Base-by-base conservation (phyloP, 1,284 basidiomycete genomes). In the Rhodotorula sp. region DNA sequence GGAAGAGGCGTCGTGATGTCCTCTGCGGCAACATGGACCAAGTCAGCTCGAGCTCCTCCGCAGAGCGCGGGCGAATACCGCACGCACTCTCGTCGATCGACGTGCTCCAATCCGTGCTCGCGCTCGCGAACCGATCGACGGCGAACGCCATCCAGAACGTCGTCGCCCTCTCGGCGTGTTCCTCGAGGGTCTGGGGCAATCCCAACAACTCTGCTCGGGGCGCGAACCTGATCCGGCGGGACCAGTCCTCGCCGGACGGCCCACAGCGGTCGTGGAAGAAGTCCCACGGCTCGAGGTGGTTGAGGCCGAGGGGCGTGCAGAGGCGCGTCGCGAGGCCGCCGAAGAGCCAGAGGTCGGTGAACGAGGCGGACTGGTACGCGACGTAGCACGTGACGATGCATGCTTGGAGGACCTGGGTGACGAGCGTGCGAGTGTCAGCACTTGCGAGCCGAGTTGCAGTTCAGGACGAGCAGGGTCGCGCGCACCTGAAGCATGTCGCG, bases 121-220 rank as follows among this genome's bases (percentile, higher is more conserved):
- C 70, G 30, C 70, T 72, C 22, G 68, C 67, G 36, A 67, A 71
- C n/a, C 74, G 66, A 49, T 75, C 74, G n/a, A 75, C 66, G 20
- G 71, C 65, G 49, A 75, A 75, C 39, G 71, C 71, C 51, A 64
- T 44, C 71, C 71, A 75, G 36, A 73, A 75, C 22, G 74, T 75
- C 47, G 47, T 57, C 13, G 51, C 36, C n/a, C 74, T 22, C 49
- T 71, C 69, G 52, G 59, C 69, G 27, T 75, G 67, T 49, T 75
- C 74, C 22, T 59, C 64, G n/a, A 69, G 44, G 24, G 53, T 52
- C 51, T 36, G 32, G 48, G 62, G 59, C 32, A 64, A 44, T 0
- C 59, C 64, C 22, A 74, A n/a, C n/a, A 72, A 20, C 32, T 71
- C 66, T 10, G 39, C 15, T n/a, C 70, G 46, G 34, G 66, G 46